Percentiles rank a stretch among this genome's conserved stretches.
Evolutionary conservation across 768 basidiomycete genomes (phyloP).

Genomic region (Termitomyces heimii): DNA sequence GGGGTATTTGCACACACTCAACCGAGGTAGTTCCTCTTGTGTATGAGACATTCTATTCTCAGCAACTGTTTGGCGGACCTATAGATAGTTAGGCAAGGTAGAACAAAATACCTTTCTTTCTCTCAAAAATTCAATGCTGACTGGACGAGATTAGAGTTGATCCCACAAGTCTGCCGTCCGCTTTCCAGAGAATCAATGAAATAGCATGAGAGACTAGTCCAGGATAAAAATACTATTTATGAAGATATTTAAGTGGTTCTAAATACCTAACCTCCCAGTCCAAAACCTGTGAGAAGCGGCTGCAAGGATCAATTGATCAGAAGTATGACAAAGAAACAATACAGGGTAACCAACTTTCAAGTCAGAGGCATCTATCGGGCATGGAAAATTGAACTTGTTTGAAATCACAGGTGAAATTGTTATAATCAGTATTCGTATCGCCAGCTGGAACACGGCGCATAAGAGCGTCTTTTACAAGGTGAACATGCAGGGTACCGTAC

Average conservation of each 20-base stretch:
- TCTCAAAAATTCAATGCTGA: too few species aligned
- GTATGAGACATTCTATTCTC: too few species aligned
- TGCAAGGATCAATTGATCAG: background rate
- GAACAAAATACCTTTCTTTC: background rate
- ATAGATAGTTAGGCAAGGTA: background rate
- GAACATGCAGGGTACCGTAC: constrained; percentile 28
- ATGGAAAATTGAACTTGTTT: constrained; percentile 54
- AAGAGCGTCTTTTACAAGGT: background rate
- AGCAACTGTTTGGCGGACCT: background rate
- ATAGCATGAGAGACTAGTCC: constrained; percentile 1
- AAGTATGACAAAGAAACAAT: background rate
- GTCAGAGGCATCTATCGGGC: constrained; percentile 44
- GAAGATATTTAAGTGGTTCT: too few species aligned
- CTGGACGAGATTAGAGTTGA: background rate
- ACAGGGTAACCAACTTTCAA: constrained; percentile 19
- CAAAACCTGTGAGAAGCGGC: constrained; percentile 11
- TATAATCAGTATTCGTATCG: constrained; percentile 57
- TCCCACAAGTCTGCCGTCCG: background rate
- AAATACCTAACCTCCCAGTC: constrained; percentile 1
- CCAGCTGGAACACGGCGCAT: constrained; percentile 36
- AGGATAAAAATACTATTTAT: background rate
- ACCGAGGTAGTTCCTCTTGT: background rate
- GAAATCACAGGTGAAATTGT: constrained; percentile 62
- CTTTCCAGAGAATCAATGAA: background rate
- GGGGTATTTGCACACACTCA: too few species aligned